A percentile compares a stretch with the other conserved stretches of the same genome.
Conservation (phyloP, 345 rosid species). For the Erucastrum elatum region DNA sequence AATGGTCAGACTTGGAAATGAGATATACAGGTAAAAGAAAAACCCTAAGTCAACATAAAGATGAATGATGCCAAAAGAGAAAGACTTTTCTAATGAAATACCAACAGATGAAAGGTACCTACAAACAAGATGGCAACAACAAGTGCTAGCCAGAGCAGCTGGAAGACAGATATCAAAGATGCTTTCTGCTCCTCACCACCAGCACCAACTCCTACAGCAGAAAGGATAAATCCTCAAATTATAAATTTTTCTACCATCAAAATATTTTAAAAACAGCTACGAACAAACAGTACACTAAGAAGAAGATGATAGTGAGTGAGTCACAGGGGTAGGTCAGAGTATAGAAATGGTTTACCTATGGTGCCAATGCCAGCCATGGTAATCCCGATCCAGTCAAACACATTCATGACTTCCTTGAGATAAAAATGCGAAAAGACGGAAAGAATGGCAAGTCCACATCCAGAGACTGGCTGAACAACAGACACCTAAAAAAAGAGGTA, state of each 20-base stretch:
- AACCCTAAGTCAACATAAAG: neutral
- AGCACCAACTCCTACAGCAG: slow-evolving; percentile 87
- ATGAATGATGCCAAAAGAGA: slow-evolving; percentile 13
- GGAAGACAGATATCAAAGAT: slow-evolving; percentile 69
- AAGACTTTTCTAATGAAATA: slow-evolving; percentile 18
- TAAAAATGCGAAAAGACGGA: slow-evolving; percentile 92
- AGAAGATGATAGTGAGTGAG: neutral
- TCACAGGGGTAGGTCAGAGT: neutral
- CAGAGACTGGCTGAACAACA: slow-evolving; percentile 95
- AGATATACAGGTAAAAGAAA: slow-evolving; percentile 2
- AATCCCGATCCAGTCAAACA: slow-evolving; percentile 93
- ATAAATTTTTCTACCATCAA: neutral
- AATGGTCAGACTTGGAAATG: neutral
- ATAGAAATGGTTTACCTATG: slow-evolving; percentile 56
- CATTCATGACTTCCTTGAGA: slow-evolving; percentile 89
- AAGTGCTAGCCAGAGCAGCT: slow-evolving; percentile 79
- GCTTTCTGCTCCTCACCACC: slow-evolving; percentile 92
- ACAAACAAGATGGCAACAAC: slow-evolving; percentile 86
- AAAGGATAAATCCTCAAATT: neutral
- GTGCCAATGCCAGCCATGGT: slow-evolving; percentile 94
- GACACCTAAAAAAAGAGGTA: slow-evolving; percentile 56
- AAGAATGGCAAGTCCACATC: slow-evolving; percentile 95
- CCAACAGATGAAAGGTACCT: slow-evolving; percentile 74
- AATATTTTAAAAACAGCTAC: neutral
- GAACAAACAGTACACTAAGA: neutral